Conservation (phyloP, 352 stramenopile species). For the Globisporangium heterothallicum region DNA sequence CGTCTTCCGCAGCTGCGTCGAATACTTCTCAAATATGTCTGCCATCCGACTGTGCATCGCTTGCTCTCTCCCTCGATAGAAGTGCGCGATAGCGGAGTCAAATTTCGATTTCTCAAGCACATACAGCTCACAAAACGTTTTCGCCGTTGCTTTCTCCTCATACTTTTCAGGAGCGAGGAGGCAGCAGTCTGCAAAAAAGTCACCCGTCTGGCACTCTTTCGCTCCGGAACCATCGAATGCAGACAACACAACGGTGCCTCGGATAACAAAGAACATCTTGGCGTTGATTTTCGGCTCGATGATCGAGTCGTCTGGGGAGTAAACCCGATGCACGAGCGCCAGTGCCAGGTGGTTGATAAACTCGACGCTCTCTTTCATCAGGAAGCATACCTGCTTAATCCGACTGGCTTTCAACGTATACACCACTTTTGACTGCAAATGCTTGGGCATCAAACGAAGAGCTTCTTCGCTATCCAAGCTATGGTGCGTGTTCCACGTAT, state of each 20-base stretch:
- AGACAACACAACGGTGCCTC: constrained; percentile 40
- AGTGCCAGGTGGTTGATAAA: constrained; percentile 62
- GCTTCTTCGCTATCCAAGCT: constrained; percentile 54
- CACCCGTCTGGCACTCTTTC: constrained; percentile 57
- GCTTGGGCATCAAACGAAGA: constrained; percentile 50
- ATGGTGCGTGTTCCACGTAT: constrained; percentile 59
- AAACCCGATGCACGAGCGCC: constrained; percentile 41
- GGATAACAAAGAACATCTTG: constrained; percentile 74
- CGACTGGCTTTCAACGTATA: constrained; percentile 59
- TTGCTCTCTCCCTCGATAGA: constrained; percentile 33
- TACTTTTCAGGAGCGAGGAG: constrained; percentile 48
- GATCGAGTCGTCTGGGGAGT: constrained; percentile 53
- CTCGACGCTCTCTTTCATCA: constrained; percentile 63
- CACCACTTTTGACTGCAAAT: constrained; percentile 59
- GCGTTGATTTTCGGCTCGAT: constrained; percentile 70
- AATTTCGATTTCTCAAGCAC: constrained; percentile 61
- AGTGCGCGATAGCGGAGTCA: constrained; percentile 44
- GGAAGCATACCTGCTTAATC: constrained; percentile 61
- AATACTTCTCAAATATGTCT: constrained; percentile 44
- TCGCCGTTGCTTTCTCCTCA: constrained; percentile 65
- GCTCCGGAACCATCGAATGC: constrained; percentile 38
- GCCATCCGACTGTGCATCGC: constrained; percentile 33
- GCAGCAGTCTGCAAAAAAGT: constrained; percentile 67
- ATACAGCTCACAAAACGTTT: constrained; percentile 82
- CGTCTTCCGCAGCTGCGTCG: constrained; percentile 63